Percentiles rank a stretch among this genome's conserved stretches.
phyloP scores from a whole-genome alignment of 331 rosid species.

The Dryas integrifolia region DNA sequence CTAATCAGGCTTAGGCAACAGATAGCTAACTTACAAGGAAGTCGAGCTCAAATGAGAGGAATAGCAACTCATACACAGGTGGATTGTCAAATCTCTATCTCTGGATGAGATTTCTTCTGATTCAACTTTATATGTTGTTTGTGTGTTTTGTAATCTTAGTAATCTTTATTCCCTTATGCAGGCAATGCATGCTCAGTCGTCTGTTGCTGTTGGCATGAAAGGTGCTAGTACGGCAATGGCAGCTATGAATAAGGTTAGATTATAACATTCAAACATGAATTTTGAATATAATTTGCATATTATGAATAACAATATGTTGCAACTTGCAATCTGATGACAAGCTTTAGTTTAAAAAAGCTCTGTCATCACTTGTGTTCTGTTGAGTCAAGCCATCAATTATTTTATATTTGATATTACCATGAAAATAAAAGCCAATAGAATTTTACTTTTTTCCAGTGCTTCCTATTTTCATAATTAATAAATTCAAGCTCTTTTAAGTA shows the following conservation, averaged over 20 bases:
- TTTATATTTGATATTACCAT: neutral
- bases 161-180: constrained; percentile 38
- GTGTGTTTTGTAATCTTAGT: constrained; percentile 20
- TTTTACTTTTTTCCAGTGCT: neutral
- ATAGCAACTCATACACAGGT: constrained; percentile 98
- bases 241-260: constrained; percentile 80
- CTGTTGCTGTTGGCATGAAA: constrained; percentile 92
- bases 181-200: constrained; percentile 90
- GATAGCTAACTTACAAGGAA: constrained; percentile 88
- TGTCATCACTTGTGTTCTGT: neutral
- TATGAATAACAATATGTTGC: neutral
- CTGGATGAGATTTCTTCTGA: neutral
- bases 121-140: neutral
- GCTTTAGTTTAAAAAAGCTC: neutral
- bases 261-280: neutral
- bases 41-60: constrained; percentile 99
- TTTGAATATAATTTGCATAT: neutral
- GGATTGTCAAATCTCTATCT: constrained; percentile 16
- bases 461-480: neutral
- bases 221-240: constrained; percentile 89
- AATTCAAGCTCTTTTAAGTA: constrained; percentile 10
- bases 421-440: neutral
- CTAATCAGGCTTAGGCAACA: constrained; percentile 93
- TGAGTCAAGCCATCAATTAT: neutral
- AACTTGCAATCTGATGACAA: neutral